Conservation (phyloP, 1,139 yeast species). For the Suhomyces yuchorum region DNA sequence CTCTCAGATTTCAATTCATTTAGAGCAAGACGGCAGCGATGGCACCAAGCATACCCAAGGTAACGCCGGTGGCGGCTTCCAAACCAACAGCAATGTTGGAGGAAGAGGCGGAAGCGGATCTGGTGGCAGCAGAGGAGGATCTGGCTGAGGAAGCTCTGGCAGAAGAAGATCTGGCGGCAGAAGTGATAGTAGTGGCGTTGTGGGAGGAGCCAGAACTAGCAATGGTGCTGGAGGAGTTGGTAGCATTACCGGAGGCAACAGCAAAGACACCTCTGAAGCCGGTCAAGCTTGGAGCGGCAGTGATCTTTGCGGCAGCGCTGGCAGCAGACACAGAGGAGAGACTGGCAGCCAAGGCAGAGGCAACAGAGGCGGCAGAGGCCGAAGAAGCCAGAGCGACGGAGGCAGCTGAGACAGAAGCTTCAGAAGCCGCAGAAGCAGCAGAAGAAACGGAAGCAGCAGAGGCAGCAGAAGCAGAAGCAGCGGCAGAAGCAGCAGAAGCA, state of each 20-base stretch:
- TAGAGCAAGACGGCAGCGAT: slow-evolving; percentile 52
- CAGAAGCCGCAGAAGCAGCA: slow-evolving; percentile 19
- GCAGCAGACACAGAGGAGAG: slow-evolving; percentile 21
- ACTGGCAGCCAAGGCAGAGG: slow-evolving; percentile 10
- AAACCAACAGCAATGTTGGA: slow-evolving; percentile 37
- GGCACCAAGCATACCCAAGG: slow-evolving; percentile 54
- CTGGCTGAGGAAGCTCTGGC: slow-evolving; percentile 25
- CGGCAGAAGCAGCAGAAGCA: slow-evolving; percentile 18
- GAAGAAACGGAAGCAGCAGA: slow-evolving; percentile 20
- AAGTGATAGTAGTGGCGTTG: slow-evolving; percentile 17
- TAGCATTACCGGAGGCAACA: slow-evolving; percentile 41
- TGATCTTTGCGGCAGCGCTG: slow-evolving; percentile 20
- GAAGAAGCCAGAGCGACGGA: slow-evolving; percentile 19
- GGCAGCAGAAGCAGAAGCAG: slow-evolving; percentile 15
- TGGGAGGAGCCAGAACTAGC: slow-evolving; percentile 22
- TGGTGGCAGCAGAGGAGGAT: slow-evolving; percentile 4
- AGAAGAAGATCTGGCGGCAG: slow-evolving; percentile 23
- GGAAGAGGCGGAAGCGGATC: slow-evolving; percentile 18
- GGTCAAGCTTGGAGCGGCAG: slow-evolving; percentile 26
- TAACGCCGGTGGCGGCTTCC: slow-evolving; percentile 39
- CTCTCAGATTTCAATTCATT: slow-evolving; percentile 10
- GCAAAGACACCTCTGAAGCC: slow-evolving; percentile 50
- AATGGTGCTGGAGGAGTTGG: slow-evolving; percentile 24
- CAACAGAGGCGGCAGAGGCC: slow-evolving; percentile 18
- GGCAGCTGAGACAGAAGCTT: slow-evolving; percentile 22